A percentile compares a stretch with the other conserved stretches of the same genome.
Evolutionary conservation across 1,284 basidiomycete species (phyloP).

Genomic region (Cryptococcus sp.): DNA sequence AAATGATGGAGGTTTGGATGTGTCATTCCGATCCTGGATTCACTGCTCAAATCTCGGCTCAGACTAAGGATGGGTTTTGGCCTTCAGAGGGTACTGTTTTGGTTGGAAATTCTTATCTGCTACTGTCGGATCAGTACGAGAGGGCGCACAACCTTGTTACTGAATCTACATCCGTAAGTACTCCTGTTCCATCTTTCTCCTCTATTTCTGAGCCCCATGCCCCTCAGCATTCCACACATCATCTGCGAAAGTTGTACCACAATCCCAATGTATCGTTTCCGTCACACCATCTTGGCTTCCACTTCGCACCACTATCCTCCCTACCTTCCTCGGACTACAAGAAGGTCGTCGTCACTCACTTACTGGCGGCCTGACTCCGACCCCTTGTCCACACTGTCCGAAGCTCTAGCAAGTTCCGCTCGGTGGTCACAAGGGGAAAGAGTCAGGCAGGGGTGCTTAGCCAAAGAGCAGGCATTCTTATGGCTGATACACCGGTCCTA

Average conservation of each 20-base stretch:
- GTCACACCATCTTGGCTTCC: too few species aligned
- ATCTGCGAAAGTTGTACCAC: too few species aligned
- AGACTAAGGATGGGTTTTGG: slow-evolving; percentile 71
- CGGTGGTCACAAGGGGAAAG: slow-evolving; percentile 20
- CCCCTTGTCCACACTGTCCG: slow-evolving; percentile 3
- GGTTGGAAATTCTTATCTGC: slow-evolving; percentile 77
- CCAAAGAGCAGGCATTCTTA: slow-evolving; percentile 43
- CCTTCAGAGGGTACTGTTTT: slow-evolving; percentile 65
- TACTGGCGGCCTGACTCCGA: slow-evolving; percentile 58
- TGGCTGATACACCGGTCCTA: slow-evolving; percentile 90
- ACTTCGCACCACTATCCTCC: too few species aligned
- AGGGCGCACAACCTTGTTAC: slow-evolving; percentile 56
- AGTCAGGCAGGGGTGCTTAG: slow-evolving; percentile 1
- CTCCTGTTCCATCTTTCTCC: not conserved
- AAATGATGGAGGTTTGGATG: slow-evolving; percentile 97
- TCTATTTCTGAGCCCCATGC: slow-evolving; percentile 3
- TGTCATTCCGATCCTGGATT: slow-evolving; percentile 86
- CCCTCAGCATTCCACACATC: too few species aligned
- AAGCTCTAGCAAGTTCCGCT: slow-evolving; percentile 42
- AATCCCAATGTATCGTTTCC: too few species aligned
- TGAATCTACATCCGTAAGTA: slow-evolving; percentile 5
- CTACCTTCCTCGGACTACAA: slow-evolving; percentile 60
- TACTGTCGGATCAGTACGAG: slow-evolving; percentile 64
- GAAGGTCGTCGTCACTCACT: slow-evolving; percentile 73
- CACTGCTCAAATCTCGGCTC: slow-evolving; percentile 62